Evolutionary conservation across 106 monocot genomes (phyloP).

Genomic region (Dendrobium huoshanense): DNA sequence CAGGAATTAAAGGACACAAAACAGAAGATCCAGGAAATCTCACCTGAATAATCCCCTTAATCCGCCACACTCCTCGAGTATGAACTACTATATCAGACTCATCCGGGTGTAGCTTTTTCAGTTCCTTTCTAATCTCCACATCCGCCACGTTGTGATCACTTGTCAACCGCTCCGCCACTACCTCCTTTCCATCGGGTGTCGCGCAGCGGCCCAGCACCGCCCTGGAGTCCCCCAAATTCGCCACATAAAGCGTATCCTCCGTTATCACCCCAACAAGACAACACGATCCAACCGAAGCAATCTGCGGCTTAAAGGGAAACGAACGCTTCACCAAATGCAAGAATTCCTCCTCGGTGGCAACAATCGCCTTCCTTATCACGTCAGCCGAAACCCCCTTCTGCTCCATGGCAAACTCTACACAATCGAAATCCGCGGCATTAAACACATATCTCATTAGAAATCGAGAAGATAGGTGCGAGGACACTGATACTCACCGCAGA

Average conservation of each 20-base stretch:
- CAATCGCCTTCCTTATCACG: slow-evolving; percentile 48
- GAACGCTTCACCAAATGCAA: slow-evolving; percentile 31
- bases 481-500: slow-evolving; percentile 18
- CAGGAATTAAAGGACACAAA: background rate
- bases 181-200: background rate
- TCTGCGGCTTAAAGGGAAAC: slow-evolving; percentile 36
- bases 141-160: slow-evolving; percentile 47
- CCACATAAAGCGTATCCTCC: slow-evolving; percentile 39
- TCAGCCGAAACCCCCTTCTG: slow-evolving; percentile 49
- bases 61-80: slow-evolving; percentile 44
- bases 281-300: slow-evolving; percentile 62
- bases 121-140: slow-evolving; percentile 40
- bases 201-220: slow-evolving; percentile 40
- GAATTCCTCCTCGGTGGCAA: slow-evolving; percentile 64
- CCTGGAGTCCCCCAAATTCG: slow-evolving; percentile 56
- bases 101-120: slow-evolving; percentile 30
- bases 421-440: background rate
- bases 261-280: slow-evolving; percentile 53
- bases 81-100: slow-evolving; percentile 39
- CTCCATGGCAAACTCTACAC: slow-evolving; percentile 40
- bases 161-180: slow-evolving; percentile 43
- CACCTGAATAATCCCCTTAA: slow-evolving; percentile 68
- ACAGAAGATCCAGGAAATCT: background rate
- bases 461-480: background rate
- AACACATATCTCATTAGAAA: background rate